A percentile compares a stretch with the other conserved stretches of the same genome.
Evolutionary conservation across 495 filamentous ascomycete genomes (phyloP).

Genomic region (Aspergillus hancockii): DNA sequence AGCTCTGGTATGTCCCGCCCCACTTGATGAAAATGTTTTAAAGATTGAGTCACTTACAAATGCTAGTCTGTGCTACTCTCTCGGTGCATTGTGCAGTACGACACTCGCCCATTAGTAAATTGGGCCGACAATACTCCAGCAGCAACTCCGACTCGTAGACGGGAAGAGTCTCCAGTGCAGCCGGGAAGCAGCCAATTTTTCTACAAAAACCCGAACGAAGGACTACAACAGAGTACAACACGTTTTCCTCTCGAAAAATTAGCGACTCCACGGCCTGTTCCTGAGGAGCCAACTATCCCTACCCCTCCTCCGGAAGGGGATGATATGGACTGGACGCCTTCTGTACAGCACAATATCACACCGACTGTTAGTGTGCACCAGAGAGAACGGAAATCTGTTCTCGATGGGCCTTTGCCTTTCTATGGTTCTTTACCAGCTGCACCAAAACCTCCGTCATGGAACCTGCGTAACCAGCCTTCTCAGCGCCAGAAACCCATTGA

Average conservation of each 20-base stretch:
- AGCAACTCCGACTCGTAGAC: constrained; percentile 30
- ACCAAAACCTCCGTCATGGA: constrained; percentile 63
- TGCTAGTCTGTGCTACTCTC: constrained; percentile 41
- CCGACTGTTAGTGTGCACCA: constrained; percentile 38
- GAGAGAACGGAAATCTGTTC: constrained; percentile 33
- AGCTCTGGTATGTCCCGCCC: constrained; percentile 49
- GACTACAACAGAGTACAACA: constrained; percentile 20
- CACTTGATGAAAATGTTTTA: constrained; percentile 3
- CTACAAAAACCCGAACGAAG: constrained; percentile 25
- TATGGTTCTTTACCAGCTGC: constrained; percentile 64
- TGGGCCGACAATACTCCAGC: constrained; percentile 48
- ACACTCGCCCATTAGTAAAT: constrained; percentile 57
- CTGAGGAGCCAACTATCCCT: constrained; percentile 31
- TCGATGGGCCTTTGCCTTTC: constrained; percentile 55
- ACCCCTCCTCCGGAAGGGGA: constrained; percentile 44
- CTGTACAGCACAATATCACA: constrained; percentile 47
- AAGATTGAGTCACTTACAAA: constrained; percentile 17
- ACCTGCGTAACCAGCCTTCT: constrained; percentile 58
- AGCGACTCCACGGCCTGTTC: constrained; percentile 28
- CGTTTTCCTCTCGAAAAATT: constrained; percentile 46
- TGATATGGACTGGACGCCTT: constrained; percentile 86
- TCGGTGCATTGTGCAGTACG: constrained; percentile 50
- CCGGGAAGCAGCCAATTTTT: constrained; percentile 15
- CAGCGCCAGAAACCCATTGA: constrained; percentile 32
- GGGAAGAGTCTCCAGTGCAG: constrained; percentile 26